phyloP scores from a whole-genome alignment of 2,329 filamentous ascomycete species.

The Epichloe uncinata region DNA sequence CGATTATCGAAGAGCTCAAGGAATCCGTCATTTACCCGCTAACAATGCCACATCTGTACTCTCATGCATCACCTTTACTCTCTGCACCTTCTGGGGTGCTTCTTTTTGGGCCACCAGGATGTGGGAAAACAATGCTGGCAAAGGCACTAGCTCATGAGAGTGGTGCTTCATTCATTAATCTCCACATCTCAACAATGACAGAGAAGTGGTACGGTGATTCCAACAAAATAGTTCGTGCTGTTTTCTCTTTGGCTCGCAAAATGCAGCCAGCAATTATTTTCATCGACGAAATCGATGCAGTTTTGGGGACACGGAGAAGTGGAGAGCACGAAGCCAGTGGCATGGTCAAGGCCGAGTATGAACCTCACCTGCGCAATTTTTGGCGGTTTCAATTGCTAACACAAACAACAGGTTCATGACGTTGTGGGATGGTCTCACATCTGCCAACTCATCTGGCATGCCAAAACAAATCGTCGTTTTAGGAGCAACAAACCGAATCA shows the following conservation, averaged over 20 bases:
- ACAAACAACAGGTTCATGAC: constrained; percentile 69
- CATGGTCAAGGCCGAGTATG: constrained; percentile 95
- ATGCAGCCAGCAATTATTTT: constrained; percentile 93
- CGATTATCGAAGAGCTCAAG: constrained; percentile 92
- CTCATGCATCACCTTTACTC: constrained; percentile 70
- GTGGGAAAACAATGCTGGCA: constrained; percentile 97
- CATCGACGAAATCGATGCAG: constrained; percentile 97
- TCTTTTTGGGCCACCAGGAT: constrained; percentile 88
- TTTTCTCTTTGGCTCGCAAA: constrained; percentile 89
- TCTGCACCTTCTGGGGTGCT: constrained; percentile 91
- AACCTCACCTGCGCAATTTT: constrained; percentile 7
- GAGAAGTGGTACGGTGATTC: constrained; percentile 99
- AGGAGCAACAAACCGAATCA: constrained; percentile 89
- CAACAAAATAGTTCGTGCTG: constrained; percentile 91
- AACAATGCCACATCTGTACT: constrained; percentile 90
- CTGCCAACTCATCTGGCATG: constrained; percentile 58
- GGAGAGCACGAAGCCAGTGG: constrained; percentile 95
- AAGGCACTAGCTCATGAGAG: constrained; percentile 94
- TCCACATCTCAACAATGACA: constrained; percentile 94
- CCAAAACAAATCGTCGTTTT: constrained; percentile 86
- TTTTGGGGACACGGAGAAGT: constrained; percentile 75
- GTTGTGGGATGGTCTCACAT: constrained; percentile 90
- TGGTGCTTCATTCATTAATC: constrained; percentile 93
- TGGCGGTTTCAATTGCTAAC: neutral
- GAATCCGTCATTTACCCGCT: constrained; percentile 96